Base-by-base conservation (phyloP, 2,329 filamentous ascomycete species). In the Neofusicoccum laricinum region DNA sequence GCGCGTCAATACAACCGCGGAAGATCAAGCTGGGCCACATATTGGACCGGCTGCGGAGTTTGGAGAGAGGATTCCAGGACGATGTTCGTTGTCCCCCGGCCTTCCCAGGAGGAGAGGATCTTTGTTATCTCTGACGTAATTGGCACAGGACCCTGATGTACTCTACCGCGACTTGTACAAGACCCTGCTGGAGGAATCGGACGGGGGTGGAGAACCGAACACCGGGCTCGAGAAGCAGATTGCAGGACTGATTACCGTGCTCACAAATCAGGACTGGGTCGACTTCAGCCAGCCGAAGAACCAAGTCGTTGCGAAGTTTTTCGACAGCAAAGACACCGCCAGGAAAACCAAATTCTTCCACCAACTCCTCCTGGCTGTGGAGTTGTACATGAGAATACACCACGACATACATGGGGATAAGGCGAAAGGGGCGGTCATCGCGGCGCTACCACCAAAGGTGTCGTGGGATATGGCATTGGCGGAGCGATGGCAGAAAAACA, bases 391-490 rank as follows among this genome's bases (percentile, higher is more conserved):
- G 64, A 85, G 90, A 43, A 90, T 92, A 69, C 85, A 89, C 69
- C 87, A 85, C 1, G 79, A 78, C 30, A 78, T 84, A 57, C 87
- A 90, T 73, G 78, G 80, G n/a, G 85, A 86, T 30, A 84, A 82
- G 77, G 84, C 86, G 41, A 90, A 88, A 75, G 84, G 88, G 69
- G 87, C 86, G 70, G 79, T 92, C 50, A 77, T 90, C 34, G 76
- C 78, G 30, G 85, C 88, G 70, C 84, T 92, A 30, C 89, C 90
- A 3, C 88, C 89, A 0, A 87, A 84, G 38, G 88, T 93, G 49
- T 86, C 87, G 66, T 92, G 89, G 88, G 86, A 88, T 72, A 75
- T 93, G 45, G 90, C 90, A 1, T 80, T 92, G n/a, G 89, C 90
- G 19, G 84, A 89, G 68, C 83, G 88, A 53, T 93, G 90, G 90